Conservation (phyloP, 352 stramenopile genomes). For the Pythium chondricola region DNA sequence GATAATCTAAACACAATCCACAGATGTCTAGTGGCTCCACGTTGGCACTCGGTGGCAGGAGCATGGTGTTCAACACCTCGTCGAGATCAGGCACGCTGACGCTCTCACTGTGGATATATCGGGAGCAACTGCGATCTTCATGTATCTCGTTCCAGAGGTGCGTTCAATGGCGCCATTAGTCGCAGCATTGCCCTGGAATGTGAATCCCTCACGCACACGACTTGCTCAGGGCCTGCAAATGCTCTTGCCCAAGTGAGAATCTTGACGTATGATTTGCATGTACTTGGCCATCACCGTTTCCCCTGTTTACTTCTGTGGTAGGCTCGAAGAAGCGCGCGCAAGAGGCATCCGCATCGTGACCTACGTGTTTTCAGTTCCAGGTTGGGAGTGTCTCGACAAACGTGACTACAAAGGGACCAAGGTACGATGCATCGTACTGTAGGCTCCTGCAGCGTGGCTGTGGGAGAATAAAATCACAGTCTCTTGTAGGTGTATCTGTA, state of each 20-base stretch:
- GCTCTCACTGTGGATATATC: conserved; percentile 56
- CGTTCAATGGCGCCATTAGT: background rate
- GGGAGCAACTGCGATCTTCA: conserved; percentile 58
- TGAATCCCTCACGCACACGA: too few species aligned
- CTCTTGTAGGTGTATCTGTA: conserved; percentile 4
- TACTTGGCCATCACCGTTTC: background rate
- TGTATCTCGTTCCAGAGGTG: conserved; percentile 79
- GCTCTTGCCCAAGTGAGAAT: conserved; percentile 58
- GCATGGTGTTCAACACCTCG: conserved; percentile 27
- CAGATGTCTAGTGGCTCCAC: too few species aligned
- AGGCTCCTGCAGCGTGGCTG: too few species aligned
- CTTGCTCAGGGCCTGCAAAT: conserved; percentile 50
- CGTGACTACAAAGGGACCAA: conserved; percentile 83
- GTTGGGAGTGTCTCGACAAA: conserved; percentile 45
- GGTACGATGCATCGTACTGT: too few species aligned
- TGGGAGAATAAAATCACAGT: too few species aligned
- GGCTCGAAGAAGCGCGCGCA: conserved; percentile 56
- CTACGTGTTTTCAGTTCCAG: conserved; percentile 79
- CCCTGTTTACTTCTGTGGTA: conserved; percentile 14
- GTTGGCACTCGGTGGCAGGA: too few species aligned
- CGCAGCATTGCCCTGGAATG: too few species aligned
- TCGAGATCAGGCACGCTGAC: conserved; percentile 59
- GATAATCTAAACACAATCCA: too few species aligned
- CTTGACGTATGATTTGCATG: background rate
- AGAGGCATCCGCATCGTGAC: conserved; percentile 67